These are phyloP conservation scores for Zalerion maritima DNA, from an alignment of 495 filamentous ascomycete genomes.

Conservation along the genomic window DNA sequence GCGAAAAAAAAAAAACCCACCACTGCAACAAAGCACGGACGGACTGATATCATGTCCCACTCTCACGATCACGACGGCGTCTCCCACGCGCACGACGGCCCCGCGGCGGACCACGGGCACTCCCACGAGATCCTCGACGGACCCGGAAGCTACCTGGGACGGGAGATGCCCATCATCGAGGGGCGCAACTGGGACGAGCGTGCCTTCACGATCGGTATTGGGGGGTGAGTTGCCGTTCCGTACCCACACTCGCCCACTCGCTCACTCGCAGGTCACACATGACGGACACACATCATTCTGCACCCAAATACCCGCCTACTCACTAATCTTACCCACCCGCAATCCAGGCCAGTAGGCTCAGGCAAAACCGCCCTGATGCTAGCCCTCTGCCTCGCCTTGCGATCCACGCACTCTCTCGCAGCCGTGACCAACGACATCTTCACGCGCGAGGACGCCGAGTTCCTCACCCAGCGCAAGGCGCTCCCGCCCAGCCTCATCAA, in stretches of 20 bases:
- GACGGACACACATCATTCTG: no score
- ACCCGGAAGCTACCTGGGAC: conserved; percentile 72
- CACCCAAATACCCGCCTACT: not conserved
- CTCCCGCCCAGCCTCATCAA: conserved; percentile 71
- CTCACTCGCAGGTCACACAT: not conserved
- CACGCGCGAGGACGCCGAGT: conserved; percentile 94
- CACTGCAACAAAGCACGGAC: no score
- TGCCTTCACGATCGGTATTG: conserved; percentile 91
- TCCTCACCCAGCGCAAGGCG: conserved; percentile 74
- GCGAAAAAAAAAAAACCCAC: no score
- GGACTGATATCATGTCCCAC: no score
- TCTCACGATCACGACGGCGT: conserved; percentile 44
- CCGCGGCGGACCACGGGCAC: conserved; percentile 75
- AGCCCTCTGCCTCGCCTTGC: conserved; percentile 65
- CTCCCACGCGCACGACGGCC: conserved; percentile 47
- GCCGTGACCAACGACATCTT: conserved; percentile 99
- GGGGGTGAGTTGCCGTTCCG: conserved; percentile 51
- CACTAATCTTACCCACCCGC: conserved; percentile 7
- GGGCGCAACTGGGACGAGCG: conserved; percentile 79
- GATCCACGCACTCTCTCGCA: conserved; percentile 66
- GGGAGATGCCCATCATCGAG: conserved; percentile 88
- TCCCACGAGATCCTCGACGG: conserved; percentile 91
- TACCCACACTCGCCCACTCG: not conserved
- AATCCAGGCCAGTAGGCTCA: conserved; percentile 82
- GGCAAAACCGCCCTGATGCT: conserved; percentile 97